phyloP scores from a whole-genome alignment of 2,329 filamentous ascomycete species.

The Fusarium austroafricanum region DNA sequence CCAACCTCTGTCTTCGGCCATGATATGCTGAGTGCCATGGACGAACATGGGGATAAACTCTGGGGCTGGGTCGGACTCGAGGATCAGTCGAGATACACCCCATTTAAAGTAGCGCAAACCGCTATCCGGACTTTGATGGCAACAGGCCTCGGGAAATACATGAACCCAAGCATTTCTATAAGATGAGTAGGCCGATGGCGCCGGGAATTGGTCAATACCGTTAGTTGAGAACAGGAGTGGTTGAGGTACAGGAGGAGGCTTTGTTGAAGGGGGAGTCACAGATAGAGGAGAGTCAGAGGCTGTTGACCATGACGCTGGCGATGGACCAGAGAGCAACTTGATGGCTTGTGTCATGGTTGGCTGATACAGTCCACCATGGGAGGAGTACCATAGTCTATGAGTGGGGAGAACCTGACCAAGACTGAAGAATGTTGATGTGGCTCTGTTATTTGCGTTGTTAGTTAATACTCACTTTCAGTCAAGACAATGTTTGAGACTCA shows the following conservation, averaged over 20 bases:
- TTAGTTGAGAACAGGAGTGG: conserved; percentile 72
- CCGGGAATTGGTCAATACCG: conserved; percentile 72
- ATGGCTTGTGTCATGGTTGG: conserved; percentile 89
- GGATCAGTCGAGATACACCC: conserved; percentile 90
- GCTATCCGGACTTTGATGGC: conserved; percentile 84
- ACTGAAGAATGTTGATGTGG: conserved; percentile 82
- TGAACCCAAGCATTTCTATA: conserved; percentile 89
- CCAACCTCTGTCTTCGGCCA: conserved; percentile 84
- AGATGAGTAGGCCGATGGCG: conserved; percentile 76
- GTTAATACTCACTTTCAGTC: not conserved
- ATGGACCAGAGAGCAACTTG: conserved; percentile 75
- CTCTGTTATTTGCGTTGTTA: conserved; percentile 57
- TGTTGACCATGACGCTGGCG: conserved; percentile 38
- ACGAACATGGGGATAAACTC: conserved; percentile 95
- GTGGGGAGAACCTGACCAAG: conserved; percentile 91
- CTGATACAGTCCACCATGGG: conserved; percentile 87
- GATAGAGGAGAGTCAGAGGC: conserved; percentile 24
- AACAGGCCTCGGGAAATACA: conserved; percentile 94
- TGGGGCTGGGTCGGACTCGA: conserved; percentile 88
- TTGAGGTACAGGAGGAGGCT: conserved; percentile 30
- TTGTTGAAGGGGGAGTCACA: conserved; percentile 6
- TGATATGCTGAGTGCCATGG: conserved; percentile 86
- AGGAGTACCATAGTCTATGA: conserved; percentile 82
- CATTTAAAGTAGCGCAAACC: conserved; percentile 98
- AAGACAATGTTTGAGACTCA: conserved; percentile 53